A percentile compares a stretch with the other conserved stretches of the same genome.
Conservation (phyloP, 805 yeast species). For the Millerago galiae region DNA sequence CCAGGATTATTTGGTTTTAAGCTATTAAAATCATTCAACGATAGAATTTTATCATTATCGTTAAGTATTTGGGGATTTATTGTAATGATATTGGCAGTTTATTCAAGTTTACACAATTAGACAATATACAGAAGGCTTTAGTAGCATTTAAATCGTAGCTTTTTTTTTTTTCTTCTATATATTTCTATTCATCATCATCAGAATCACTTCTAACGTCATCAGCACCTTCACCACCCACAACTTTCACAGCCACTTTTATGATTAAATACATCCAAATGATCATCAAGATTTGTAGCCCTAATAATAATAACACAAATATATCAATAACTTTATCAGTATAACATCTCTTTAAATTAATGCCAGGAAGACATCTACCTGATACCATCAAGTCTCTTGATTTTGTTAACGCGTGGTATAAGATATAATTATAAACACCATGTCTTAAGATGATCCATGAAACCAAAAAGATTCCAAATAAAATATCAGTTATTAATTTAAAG, state of each 20-base stretch:
- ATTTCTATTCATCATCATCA: constrained; percentile 38
- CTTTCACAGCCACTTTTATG: constrained; percentile 60
- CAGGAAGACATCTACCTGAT: constrained; percentile 34
- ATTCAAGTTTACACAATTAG: constrained; percentile 26
- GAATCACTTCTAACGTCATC: constrained; percentile 84
- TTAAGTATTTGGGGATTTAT: constrained; percentile 62
- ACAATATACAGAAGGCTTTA: no score
- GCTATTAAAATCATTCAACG: constrained; percentile 24
- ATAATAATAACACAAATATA: constrained; percentile 48
- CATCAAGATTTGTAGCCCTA: constrained; percentile 59
- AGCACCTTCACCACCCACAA: constrained; percentile 66
- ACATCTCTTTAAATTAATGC: constrained; percentile 34
- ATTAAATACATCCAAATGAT: constrained; percentile 74
- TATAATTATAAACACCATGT: constrained; percentile 67
- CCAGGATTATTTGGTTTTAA: constrained; percentile 75
- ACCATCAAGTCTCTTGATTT: constrained; percentile 41
- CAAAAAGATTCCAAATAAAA: constrained; percentile 60
- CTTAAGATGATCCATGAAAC: constrained; percentile 63
- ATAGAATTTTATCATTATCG: constrained; percentile 45
- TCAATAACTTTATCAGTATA: constrained; percentile 39
- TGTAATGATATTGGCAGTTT: constrained; percentile 65
- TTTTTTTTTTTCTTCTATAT: background rate
- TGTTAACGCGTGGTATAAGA: constrained; percentile 52
- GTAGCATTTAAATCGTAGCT: no score
- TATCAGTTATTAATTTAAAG: constrained; percentile 52